Evolutionary conservation across 1,139 yeast species (phyloP).

Genomic region (Candida glucosophila): DNA sequence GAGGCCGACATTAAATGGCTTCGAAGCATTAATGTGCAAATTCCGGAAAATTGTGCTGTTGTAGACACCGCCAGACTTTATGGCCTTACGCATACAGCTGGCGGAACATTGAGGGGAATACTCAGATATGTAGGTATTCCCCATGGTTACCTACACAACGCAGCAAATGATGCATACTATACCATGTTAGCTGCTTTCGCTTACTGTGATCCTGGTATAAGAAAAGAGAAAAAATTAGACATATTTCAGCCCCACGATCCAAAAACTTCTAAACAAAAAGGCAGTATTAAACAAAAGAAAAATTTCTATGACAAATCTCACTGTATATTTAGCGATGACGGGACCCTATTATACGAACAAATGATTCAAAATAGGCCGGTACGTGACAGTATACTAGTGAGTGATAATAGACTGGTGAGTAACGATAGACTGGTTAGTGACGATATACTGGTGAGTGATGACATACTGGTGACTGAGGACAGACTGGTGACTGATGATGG

Average conservation of each 20-base stretch:
- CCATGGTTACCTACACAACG: conserved; percentile 65
- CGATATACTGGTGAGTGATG: too few species aligned
- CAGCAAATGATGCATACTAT: conserved; percentile 75
- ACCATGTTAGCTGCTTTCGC: conserved; percentile 51
- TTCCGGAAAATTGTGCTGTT: conserved; percentile 23
- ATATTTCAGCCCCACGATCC: conserved; percentile 4
- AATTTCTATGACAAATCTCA: background rate
- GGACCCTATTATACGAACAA: too few species aligned
- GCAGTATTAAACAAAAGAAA: conserved; percentile 1
- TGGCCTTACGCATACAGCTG: conserved; percentile 30
- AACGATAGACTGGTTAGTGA: too few species aligned
- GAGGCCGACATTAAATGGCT: conserved; percentile 55
- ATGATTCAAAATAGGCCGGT: too few species aligned
- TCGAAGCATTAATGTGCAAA: conserved; percentile 31
- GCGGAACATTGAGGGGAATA: conserved; percentile 44
- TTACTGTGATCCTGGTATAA: conserved; percentile 42
- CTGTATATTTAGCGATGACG: background rate
- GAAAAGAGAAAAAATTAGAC: conserved; percentile 12
- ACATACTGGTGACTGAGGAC: too few species aligned
- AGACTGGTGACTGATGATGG: too few species aligned
- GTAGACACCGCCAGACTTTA: conserved; percentile 53
- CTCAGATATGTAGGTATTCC: conserved; percentile 50
- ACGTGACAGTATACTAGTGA: too few species aligned
- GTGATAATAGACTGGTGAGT: too few species aligned
- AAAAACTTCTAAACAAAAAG: conserved; percentile 2